Evolutionary conservation across 73 alveolate genomes (phyloP).

Genomic region (Blepharisma japonicum): DNA sequence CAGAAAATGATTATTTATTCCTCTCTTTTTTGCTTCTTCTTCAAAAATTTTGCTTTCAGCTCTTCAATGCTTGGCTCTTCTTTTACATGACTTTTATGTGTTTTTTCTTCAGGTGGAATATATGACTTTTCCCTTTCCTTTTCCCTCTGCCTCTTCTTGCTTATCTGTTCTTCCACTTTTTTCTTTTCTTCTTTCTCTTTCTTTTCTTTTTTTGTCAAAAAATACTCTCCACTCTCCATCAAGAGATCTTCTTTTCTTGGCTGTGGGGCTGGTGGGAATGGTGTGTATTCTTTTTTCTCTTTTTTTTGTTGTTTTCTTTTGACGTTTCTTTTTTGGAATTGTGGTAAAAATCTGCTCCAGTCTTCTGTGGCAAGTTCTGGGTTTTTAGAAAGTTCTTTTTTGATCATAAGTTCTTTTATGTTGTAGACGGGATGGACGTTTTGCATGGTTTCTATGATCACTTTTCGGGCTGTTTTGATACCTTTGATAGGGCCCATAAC

Average conservation of each 20-base stretch:
- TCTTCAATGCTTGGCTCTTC: slow-evolving; percentile 46
- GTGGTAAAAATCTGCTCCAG: slow-evolving; percentile 90
- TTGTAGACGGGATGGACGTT: slow-evolving; percentile 97
- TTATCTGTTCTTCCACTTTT: slow-evolving; percentile 63
- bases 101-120: not conserved
- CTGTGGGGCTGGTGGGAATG: slow-evolving; percentile 95
- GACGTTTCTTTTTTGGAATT: slow-evolving; percentile 93
- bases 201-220: slow-evolving; percentile 80
- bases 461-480: slow-evolving; percentile 83
- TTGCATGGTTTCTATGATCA: slow-evolving; percentile 91
- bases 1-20: not conserved
- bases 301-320: slow-evolving; percentile 78
- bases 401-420: slow-evolving; percentile 96
- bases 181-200: slow-evolving; percentile 52
- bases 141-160: slow-evolving; percentile 59
- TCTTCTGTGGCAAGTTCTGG: slow-evolving; percentile 65
- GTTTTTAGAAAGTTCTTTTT: slow-evolving; percentile 95
- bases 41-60: slow-evolving; percentile 36
- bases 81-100: not conserved
- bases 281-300: slow-evolving; percentile 82
- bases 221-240: slow-evolving; percentile 98
- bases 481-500: slow-evolving; percentile 96
- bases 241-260: slow-evolving; percentile 91
- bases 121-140: slow-evolving; percentile 28
- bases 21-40: slow-evolving; percentile 1